Conservation (phyloP, 176 grass and related monocot genomes). For the Cocos nucifera region DNA sequence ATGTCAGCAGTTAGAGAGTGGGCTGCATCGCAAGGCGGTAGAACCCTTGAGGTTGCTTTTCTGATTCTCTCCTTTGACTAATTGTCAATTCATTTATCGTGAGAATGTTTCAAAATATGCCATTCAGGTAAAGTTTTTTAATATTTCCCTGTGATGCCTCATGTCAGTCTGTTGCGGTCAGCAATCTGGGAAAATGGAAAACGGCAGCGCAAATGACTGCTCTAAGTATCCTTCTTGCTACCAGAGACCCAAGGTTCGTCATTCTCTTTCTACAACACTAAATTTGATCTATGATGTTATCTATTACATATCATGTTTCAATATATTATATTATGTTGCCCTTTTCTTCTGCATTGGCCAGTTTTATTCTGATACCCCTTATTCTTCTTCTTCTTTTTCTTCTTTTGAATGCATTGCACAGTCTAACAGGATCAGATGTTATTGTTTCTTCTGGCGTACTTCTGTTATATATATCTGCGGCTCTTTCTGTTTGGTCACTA, state of each 20-base stretch:
- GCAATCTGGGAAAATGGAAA: slow-evolving; percentile 97
- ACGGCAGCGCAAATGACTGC: slow-evolving; percentile 92
- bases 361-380: no score
- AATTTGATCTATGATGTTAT: neutral
- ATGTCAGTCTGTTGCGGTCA: slow-evolving; percentile 88
- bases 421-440: no score
- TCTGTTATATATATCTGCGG: no score
- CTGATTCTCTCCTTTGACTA: neutral
- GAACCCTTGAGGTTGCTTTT: slow-evolving; percentile 78
- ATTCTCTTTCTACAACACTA: neutral
- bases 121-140: no score
- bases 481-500: no score
- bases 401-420: no score
- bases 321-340: no score
- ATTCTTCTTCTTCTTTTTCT: no score
- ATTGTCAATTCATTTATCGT: neutral
- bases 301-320: neutral
- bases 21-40: slow-evolving; percentile 87
- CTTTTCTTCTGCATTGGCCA: no score
- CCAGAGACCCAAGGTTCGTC: slow-evolving; percentile 71
- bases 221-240: slow-evolving; percentile 71
- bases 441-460: no score
- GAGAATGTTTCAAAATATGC: neutral
- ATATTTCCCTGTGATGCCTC: no score
- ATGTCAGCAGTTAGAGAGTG: slow-evolving; percentile 99